Evolutionary conservation across 106 monocot species (phyloP), one percentile per base, ranked within the genome.

Genomic region (Dendrobium nobile): DNA sequence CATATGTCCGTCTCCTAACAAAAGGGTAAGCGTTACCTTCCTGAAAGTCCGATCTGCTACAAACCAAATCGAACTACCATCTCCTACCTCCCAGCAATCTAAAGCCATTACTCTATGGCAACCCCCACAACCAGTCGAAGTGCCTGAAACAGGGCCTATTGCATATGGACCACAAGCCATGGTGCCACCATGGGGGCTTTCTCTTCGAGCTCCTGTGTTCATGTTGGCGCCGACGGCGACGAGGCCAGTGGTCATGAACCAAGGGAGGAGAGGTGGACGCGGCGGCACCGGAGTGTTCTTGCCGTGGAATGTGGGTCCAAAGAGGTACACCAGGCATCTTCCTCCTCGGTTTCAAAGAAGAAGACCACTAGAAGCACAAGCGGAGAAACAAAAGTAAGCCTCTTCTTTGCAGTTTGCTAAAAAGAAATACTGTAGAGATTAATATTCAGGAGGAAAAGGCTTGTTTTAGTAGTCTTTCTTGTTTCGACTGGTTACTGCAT

Each of bases 241-340:
- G 1, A 77, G 77, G 41, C 80, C 87, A 4, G 20, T 73, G 33
- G 19, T 80, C n/a, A 79, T 82, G 83, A 20, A 72, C 41, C 68
- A 86, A 10, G 56, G 13, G 51, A 84, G 67, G 54, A 85, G 78
- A 68, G 31, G 11, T 20, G 72, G 82, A 0, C 82, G 88, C 26
- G 74, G 76, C 0, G 92, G 89, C 42, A 92, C 92, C 0, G 89
- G 92, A 24, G 92, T 92, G 18, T 92, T 92, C 89, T 78, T 92
- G 83, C 92, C 87, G 1, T 91, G 91, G 94, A 75, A 82, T 2
- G 81, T 85, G 1, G 88, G 89, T 4, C 84, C 87, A 0, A 94
- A 89, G 87, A 91, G 88, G 83, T 91, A 94, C 81, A 81, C 81
- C 48, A 94, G 83, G 78, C 91, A 94, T 80, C 86, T 94, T 26